phyloP scores from a whole-genome alignment of 1,139 yeast genomes.

The Saccharomyces hybrid region DNA sequence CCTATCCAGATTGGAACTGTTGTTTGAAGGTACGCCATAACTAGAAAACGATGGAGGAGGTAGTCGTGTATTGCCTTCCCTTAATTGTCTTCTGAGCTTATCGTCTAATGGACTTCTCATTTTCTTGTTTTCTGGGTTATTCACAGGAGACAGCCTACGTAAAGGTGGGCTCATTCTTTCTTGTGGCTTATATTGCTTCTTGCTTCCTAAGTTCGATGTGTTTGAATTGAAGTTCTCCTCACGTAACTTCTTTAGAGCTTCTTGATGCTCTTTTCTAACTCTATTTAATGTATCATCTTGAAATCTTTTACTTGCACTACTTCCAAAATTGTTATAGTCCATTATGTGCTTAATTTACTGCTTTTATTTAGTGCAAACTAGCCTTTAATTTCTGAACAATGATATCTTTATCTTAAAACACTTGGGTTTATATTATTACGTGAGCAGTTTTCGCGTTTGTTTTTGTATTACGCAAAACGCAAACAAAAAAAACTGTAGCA shows the following conservation, averaged over 20 bases:
- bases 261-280: slow-evolving; percentile 4
- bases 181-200: neutral
- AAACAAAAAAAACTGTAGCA: neutral
- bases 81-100: slow-evolving; percentile 5
- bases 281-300: slow-evolving; percentile 4
- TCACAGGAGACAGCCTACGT: neutral
- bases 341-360: neutral
- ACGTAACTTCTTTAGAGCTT: neutral
- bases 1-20: neutral
- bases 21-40: neutral
- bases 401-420: too few species aligned
- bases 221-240: neutral
- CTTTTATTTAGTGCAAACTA: neutral
- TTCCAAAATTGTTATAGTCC: neutral
- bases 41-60: neutral
- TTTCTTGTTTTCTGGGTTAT: neutral
- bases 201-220: neutral
- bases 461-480: slow-evolving; percentile 1
- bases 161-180: neutral
- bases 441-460: neutral
- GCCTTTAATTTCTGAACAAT: neutral
- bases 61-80: neutral
- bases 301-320: neutral
- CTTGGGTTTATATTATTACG: neutral
- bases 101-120: slow-evolving; percentile 3